Base-by-base conservation (phyloP, 2,329 filamentous ascomycete species). In the Aspergillus brasiliensis region DNA sequence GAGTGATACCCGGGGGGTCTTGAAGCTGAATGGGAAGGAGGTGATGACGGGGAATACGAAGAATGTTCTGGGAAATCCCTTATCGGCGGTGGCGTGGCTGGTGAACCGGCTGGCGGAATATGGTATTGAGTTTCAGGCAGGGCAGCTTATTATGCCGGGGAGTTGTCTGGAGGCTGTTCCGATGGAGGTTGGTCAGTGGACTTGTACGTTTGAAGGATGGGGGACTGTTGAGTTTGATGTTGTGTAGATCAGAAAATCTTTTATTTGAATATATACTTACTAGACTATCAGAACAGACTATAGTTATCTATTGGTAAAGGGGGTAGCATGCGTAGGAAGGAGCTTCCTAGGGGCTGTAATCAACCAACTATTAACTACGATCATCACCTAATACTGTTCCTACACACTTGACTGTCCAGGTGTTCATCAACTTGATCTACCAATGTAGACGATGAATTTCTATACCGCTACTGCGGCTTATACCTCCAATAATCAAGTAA, bases 191-290 rank as follows among this genome's bases (percentile, higher is more conserved):
- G 64, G 64, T 10, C 25, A 56, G 6, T 66, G 64, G 64, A 57
- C 57, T 15, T 63, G 62, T 28, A 62, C 60, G 5, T 66, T 58
- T 51, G 62, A 66, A 19, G 61, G 57, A 17, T 66, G 60, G 60
- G 62, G 62, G 1, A 63, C 64, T 17, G 52, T 66, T 28, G 64
- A 63, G 40, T 65, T 66, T 23, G 62, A 66, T 27, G 52, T 66
- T 55, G 54, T 55, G 31, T 34, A 34, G 11, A 34, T 13, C 5
- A 25, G 31, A 0, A 11, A 15, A n/a, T n/a, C n/a, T n/a, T n/a
- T n/a, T n/a, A n/a, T n/a, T n/a, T n/a, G n/a, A n/a, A n/a, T n/a
- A n/a, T n/a, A n/a, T n/a, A n/a, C n/a, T n/a, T n/a, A n/a, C n/a
- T n/a, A n/a, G n/a, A n/a, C n/a, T n/a, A n/a, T n/a, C n/a, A n/a